A percentile compares a stretch with the other conserved stretches of the same genome.
Conservation (phyloP, 2,329 filamentous ascomycete genomes). For the Calcarisporium arbuscula region DNA sequence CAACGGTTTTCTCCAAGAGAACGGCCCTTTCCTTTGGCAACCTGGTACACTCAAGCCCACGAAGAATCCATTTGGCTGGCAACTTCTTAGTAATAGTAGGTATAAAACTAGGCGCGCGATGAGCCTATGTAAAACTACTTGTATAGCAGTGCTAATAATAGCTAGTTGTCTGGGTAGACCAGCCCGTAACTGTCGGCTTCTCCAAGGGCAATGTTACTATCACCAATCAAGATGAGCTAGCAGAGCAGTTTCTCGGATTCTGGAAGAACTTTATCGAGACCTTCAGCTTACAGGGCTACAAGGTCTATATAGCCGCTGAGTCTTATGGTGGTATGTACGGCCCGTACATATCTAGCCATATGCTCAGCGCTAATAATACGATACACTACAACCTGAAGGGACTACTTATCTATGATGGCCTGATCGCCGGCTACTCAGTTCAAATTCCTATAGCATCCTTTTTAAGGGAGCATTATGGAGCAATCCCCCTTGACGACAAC, state of each 20-base stretch:
- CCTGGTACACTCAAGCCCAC: constrained; percentile 61
- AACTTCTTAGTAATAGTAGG: constrained; percentile 16
- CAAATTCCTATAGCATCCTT: constrained; percentile 50
- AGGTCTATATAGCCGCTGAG: constrained; percentile 67
- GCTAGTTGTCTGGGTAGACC: constrained; percentile 72
- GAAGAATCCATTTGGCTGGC: constrained; percentile 66
- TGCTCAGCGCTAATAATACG: constrained; percentile 61
- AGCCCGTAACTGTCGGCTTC: constrained; percentile 63
- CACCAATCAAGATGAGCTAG: constrained; percentile 59
- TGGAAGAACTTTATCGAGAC: constrained; percentile 72
- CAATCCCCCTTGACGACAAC: constrained; percentile 59
- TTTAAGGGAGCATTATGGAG: constrained; percentile 51
- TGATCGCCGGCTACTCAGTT: constrained; percentile 45
- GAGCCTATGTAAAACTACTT: no score
- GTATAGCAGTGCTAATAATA: no score
- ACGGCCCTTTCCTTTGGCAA: constrained; percentile 67
- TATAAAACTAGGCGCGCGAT: no score
- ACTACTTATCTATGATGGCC: constrained; percentile 68
- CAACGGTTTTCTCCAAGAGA: constrained; percentile 67
- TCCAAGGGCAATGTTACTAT: constrained; percentile 58
- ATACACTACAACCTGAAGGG: constrained; percentile 62
- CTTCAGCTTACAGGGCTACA: constrained; percentile 60
- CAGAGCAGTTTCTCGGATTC: constrained; percentile 68
- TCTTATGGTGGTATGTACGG: constrained; percentile 63
- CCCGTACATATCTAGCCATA: constrained; percentile 66